phyloP scores from a whole-genome alignment of 768 basidiomycete species.

The Boletus reticulatus region DNA sequence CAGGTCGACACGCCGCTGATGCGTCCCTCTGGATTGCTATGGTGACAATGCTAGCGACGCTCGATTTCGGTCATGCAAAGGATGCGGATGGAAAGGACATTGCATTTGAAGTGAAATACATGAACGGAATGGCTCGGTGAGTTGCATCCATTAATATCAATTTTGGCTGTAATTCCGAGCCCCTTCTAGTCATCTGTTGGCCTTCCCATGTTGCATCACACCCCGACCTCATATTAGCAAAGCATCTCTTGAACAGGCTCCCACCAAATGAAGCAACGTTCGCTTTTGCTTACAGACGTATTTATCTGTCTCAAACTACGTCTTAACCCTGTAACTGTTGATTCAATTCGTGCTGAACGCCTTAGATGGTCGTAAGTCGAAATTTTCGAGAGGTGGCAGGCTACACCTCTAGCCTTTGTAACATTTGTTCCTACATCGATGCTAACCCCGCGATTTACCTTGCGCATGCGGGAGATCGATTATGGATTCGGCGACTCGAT shows the following conservation, averaged over 20 bases:
- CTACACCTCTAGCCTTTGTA: no score
- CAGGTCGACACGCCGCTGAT: no score
- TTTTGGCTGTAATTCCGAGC: not conserved
- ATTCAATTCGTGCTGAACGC: no score
- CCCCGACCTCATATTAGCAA: constrained; percentile 6
- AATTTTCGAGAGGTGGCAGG: no score
- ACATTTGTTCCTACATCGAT: no score
- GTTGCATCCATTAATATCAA: not conserved
- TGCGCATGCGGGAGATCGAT: no score
- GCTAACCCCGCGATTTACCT: no score
- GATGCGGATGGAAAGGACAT: constrained; percentile 4
- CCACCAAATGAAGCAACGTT: not conserved
- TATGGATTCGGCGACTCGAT: no score
- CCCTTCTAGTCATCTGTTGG: constrained; percentile 1
- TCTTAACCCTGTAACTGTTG: no score
- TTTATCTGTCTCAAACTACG: no score
- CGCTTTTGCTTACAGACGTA: no score
- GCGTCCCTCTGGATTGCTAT: not conserved
- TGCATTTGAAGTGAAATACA: constrained; percentile 1
- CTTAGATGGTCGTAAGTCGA: no score
- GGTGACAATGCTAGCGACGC: constrained; percentile 20
- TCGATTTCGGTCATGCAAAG: constrained; percentile 15
- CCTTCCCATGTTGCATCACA: constrained; percentile 17
- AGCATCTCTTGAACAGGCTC: constrained; percentile 1
- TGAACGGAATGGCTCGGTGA: constrained; percentile 4